Base-by-base conservation (phyloP, 202 grass and related monocot genomes). In the Saccharum hybrid region DNA sequence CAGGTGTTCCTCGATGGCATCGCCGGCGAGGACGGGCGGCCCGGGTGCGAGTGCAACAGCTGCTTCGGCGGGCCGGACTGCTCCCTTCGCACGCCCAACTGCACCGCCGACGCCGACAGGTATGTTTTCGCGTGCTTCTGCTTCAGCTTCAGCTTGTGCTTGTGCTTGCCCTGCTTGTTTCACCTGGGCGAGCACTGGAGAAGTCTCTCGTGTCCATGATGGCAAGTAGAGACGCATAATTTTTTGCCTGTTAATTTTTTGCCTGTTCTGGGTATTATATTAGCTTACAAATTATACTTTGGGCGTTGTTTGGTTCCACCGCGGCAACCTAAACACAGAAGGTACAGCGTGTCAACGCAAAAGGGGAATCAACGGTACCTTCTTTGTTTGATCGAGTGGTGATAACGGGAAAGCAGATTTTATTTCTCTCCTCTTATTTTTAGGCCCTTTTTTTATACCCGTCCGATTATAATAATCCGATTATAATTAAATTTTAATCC, bases 31-130 rank as follows among this genome's bases (percentile, higher is more conserved):
- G 84, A 77, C 15, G 87, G 86, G 6, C 36, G 10, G 63, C 91
- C 85, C 1, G 82, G 62, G 5, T 97, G 94, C 77, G 90, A 97
- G 26, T 26, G 26, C 89, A 81, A 97, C 85, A 56, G 6, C 16
- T 94, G 94, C 73, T 94, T 89, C 74, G 18, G 39, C 76, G 90
- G 94, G 16, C 26, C 68, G 5, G 88, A 97, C 66, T 97, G 94
- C 86, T 92, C 94, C 12, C 69, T 61, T 57, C 78, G 81, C 51
- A 73, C 75, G 68, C 64, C 78, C 26, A 59, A 89, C 79, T 97
- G 94, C 85, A 69, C 68, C 7, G 91, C 79, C 86, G 86, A 97
- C 69, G 88, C 82, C 16, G 45, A 89, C 2, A 80, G 94, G 94
- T 72, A 63, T 28, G 4, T 61, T 61, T 26, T 26, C 56, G n/a